These are phyloP conservation scores for Ophiostoma quercus DNA, from an alignment of 2,329 filamentous ascomycete genomes.

Conservation along the genomic window DNA sequence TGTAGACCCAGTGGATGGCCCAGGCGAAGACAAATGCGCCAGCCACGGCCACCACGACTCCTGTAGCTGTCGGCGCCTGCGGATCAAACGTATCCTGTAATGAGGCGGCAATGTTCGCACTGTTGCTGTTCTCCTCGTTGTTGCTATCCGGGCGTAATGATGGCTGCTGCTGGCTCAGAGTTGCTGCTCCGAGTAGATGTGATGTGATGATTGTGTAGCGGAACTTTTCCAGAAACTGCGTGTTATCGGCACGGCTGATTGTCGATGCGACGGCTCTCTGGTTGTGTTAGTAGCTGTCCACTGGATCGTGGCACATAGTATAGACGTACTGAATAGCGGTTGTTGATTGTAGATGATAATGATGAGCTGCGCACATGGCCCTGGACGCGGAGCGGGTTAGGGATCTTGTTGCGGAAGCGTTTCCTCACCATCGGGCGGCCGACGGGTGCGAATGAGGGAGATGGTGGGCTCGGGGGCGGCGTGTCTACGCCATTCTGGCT, in stretches of 20 bases:
- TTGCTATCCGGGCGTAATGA: not conserved
- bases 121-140: not conserved
- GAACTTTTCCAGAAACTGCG: conserved; percentile 84
- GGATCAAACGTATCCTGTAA: conserved; percentile 21
- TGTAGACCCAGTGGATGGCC: conserved; percentile 65
- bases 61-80: conserved; percentile 35
- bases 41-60: conserved; percentile 51
- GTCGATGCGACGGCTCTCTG: conserved; percentile 66
- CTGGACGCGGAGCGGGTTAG: conserved; percentile 42
- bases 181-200: conserved; percentile 70
- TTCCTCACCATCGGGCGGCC: conserved; percentile 51
- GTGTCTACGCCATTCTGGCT: conserved; percentile 34
- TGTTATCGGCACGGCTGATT: conserved; percentile 71
- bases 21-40: conserved; percentile 65
- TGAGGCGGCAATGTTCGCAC: not conserved
- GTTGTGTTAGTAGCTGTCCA: not conserved
- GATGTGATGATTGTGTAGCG: conserved; percentile 90
- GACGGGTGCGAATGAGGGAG: conserved; percentile 52
- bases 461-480: conserved; percentile 42
- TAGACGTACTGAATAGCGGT: conserved; percentile 48
- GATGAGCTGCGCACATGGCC: conserved; percentile 38
- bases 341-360: conserved; percentile 43
- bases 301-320: not conserved
- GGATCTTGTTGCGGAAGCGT: conserved; percentile 48
- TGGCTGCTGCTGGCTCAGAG: conserved; percentile 39